Evolutionary conservation across 495 filamentous ascomycete species (phyloP), one percentile per base, ranked within the genome.

Genomic region (Aspergillus sclerotioniger): DNA sequence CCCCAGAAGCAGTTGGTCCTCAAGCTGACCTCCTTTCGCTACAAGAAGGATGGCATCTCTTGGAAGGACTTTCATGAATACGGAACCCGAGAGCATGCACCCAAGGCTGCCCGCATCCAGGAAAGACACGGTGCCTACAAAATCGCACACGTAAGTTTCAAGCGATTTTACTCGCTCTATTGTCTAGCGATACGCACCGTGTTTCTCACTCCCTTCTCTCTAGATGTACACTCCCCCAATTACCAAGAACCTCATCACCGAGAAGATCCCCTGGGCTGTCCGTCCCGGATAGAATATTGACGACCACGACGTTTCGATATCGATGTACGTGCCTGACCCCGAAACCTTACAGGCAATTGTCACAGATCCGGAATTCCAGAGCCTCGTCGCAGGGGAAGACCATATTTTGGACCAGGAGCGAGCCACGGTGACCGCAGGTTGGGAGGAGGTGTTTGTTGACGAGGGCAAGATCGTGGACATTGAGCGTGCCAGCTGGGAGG

Each of bases 261-360:
- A 44, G n/a, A 15, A 44, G 41, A 52, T 52, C 29, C 49, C 49
- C 49, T 52, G 49, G 49, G 29, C 49, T 8, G 35, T 52, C 4
- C 49, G 19, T 1, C 28, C 49, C 10, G 49, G 49, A 7, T 52
- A 29, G 49, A 15, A 52, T 7, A 6, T 52, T 5, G 49, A 52
- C 17, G 49, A 52, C 49, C 19, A 52, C 33, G 49, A 52, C 13
- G 16, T 52, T 29, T 13, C 16, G 15, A 29, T 52, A 29, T 52
- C 49, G 13, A 29, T 52, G 3, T 52, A 35, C 28, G 49, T 52
- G 17, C 49, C 28, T 5, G 17, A 21, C 29, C 32, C 19, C 12
- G 49, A 32, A 15, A 37, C 49, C 0, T 33, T 52, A 29, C 15
- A 52, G 49, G 49, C 49, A 15, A 52, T 52, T 29, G n/a, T 52